Conservation (phyloP, 176 grass and related monocot genomes). For the Oryza meyeriana region DNA sequence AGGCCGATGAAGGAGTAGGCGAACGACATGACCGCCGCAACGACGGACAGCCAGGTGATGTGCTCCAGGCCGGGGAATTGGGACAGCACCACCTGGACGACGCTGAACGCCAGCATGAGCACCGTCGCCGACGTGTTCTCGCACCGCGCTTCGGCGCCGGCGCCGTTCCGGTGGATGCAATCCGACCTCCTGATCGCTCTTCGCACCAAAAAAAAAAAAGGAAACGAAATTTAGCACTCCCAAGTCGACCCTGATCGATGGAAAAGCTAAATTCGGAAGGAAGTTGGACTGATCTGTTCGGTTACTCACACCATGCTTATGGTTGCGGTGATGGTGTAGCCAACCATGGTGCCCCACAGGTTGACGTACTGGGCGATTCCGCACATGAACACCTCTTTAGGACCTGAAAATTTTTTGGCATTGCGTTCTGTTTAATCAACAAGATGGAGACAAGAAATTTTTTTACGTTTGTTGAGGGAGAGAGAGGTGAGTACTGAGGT, state of each 20-base stretch:
- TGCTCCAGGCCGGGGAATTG: conserved; percentile 84
- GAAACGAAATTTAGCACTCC: neutral
- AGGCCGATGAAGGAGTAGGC: conserved; percentile 83
- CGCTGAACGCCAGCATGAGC: conserved; percentile 63
- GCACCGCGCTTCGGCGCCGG: conserved; percentile 41
- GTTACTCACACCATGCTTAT: conserved; percentile 84
- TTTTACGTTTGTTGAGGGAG: neutral
- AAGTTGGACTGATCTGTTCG: neutral
- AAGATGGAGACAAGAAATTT: neutral
- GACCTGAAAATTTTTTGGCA: conserved; percentile 39
- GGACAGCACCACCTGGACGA: conserved; percentile 66
- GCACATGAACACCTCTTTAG: conserved; percentile 77
- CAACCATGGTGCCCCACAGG: conserved; percentile 87
- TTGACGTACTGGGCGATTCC: conserved; percentile 72
- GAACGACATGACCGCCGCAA: conserved; percentile 79
- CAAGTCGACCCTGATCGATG: neutral
- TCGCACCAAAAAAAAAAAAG: neutral
- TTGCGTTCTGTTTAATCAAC: neutral
- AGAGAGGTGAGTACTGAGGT: conserved; percentile 50
- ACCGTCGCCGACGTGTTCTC: conserved; percentile 40
- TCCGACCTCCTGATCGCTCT: conserved; percentile 67
- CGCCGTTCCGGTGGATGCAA: conserved; percentile 51
- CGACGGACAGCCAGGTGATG: conserved; percentile 69
- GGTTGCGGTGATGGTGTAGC: conserved; percentile 81
- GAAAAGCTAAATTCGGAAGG: neutral